Evolutionary conservation across 306 rosid species (phyloP).

Genomic region (Cicer chorassanicum): DNA sequence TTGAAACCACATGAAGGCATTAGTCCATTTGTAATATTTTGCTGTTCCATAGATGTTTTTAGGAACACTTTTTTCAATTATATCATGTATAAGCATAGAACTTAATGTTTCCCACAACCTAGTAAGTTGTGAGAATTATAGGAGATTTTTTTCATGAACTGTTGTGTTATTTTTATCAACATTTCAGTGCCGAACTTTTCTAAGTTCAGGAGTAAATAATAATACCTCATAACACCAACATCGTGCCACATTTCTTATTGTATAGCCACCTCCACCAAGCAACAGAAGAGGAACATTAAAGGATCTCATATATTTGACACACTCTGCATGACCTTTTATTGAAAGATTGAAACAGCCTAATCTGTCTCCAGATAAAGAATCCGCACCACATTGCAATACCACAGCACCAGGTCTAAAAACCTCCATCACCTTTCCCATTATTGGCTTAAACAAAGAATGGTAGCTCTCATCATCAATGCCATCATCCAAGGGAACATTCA

Average conservation of each 20-base stretch:
- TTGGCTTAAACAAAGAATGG: slow-evolving; percentile 56
- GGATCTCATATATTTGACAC: slow-evolving; percentile 57
- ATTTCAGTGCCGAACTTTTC: background rate
- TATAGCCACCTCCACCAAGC: slow-evolving; percentile 62
- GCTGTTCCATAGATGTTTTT: background rate
- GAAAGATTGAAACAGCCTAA: slow-evolving; percentile 62
- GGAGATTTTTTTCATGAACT: slow-evolving; percentile 5
- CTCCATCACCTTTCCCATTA: slow-evolving; percentile 63
- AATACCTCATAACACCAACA: slow-evolving; percentile 67
- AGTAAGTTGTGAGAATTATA: background rate
- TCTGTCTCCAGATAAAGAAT: slow-evolving; percentile 61
- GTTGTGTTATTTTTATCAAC: background rate
- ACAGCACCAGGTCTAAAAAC: slow-evolving; percentile 58
- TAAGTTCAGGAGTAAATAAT: background rate
- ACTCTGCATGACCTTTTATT: slow-evolving; percentile 55
- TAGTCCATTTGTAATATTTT: slow-evolving; percentile 1
- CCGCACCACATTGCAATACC: slow-evolving; percentile 62
- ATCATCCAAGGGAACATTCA: slow-evolving; percentile 59
- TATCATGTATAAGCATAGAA: too few species aligned
- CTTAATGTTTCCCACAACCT: background rate
- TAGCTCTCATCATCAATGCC: slow-evolving; percentile 61
- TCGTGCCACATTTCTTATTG: slow-evolving; percentile 61
- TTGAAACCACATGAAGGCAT: slow-evolving; percentile 2
- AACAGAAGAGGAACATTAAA: slow-evolving; percentile 59
- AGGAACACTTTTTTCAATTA: background rate